Evolutionary conservation across 2,329 filamentous ascomycete genomes (phyloP), one percentile per base, ranked within the genome.

Genomic region (Thielaviopsis punctulata): DNA sequence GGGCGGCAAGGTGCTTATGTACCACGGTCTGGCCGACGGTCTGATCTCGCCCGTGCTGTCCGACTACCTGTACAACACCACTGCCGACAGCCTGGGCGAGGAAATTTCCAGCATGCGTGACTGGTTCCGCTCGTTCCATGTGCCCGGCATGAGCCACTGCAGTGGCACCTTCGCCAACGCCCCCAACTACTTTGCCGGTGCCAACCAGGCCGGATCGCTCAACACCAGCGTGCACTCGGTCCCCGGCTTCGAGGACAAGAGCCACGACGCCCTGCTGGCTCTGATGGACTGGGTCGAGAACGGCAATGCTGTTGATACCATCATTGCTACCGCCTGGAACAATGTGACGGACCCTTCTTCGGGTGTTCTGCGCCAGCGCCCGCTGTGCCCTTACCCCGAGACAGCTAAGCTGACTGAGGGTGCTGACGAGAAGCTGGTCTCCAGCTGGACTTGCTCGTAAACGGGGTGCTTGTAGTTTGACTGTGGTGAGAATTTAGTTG

Each of bases 131-230:
- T 67, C 70, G 56, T 75, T 75, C 60, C 61, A 62, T 18, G 66
- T 76, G 10, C 70, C 71, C 2, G 72, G 73, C 0, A 71, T 76
- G 69, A 63, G 62, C 10, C 74, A 77, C 59, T 77, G 74, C 57
- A 52, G 56, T 19, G 36, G 56, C 52, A 62, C 64, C 6, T 48
- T 56, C 2, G 62, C 63, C n/a, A 61, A 65, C 49, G 66, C 68
- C 13, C 67, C 68, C 13, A 36, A 25, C 57, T 49, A 57, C 43
- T 33, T 53, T 52, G 62, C 63, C 4, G 47, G 56, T 1, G 63
- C 62, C 18, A 62, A 65, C 50, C 66, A 68, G 13, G 68, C 69
- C 12, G 70, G 66, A 65, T 64, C 66, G 43, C 62, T 72, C 30
- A 66, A 60, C 10, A n/a, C 62, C 58, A 60, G 59, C 39, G 60